phyloP scores from a whole-genome alignment of 2,329 filamentous ascomycete genomes.

The Diaporthe nobilis region DNA sequence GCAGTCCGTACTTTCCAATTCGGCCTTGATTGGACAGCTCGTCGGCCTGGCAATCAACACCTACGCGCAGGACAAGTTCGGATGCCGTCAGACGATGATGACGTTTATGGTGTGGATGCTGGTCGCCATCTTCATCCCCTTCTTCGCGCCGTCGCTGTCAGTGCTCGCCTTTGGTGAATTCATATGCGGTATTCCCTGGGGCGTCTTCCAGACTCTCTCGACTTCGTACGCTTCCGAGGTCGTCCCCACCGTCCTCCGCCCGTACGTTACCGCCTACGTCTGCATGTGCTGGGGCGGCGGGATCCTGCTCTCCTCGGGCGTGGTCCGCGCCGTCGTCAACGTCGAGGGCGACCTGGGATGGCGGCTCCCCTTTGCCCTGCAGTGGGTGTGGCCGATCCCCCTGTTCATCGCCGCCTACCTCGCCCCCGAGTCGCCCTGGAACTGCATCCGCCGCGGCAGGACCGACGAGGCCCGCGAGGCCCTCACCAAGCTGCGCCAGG shows the following conservation, averaged over 20 bases:
- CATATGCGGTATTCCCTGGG: constrained; percentile 56
- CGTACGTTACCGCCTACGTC: constrained; percentile 55
- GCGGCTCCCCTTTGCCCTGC: constrained; percentile 55
- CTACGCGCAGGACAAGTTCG: constrained; percentile 55
- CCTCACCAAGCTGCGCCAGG: constrained; percentile 46
- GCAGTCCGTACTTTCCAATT: constrained; percentile 62
- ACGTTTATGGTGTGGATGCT: constrained; percentile 53
- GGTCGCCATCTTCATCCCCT: constrained; percentile 54
- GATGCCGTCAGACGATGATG: constrained; percentile 55
- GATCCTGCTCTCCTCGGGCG: constrained; percentile 53
- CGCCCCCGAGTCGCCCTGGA: constrained; percentile 58
- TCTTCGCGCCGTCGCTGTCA: constrained; percentile 52
- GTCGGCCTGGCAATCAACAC: constrained; percentile 60
- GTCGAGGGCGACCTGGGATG: constrained; percentile 52
- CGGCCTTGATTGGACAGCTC: constrained; percentile 59
- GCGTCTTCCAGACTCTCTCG: constrained; percentile 53
- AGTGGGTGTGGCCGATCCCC: constrained; percentile 56
- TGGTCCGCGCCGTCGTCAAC: constrained; percentile 51
- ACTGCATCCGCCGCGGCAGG: constrained; percentile 49
- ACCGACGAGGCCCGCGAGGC: constrained; percentile 47
- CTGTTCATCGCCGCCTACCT: constrained; percentile 51
- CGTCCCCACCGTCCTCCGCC: constrained; percentile 51
- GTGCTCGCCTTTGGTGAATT: constrained; percentile 55
- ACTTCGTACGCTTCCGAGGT: constrained; percentile 55
- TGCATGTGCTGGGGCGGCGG: constrained; percentile 59